phyloP scores from a whole-genome alignment of 352 stramenopile genomes.

The Phytophthora multivora region DNA sequence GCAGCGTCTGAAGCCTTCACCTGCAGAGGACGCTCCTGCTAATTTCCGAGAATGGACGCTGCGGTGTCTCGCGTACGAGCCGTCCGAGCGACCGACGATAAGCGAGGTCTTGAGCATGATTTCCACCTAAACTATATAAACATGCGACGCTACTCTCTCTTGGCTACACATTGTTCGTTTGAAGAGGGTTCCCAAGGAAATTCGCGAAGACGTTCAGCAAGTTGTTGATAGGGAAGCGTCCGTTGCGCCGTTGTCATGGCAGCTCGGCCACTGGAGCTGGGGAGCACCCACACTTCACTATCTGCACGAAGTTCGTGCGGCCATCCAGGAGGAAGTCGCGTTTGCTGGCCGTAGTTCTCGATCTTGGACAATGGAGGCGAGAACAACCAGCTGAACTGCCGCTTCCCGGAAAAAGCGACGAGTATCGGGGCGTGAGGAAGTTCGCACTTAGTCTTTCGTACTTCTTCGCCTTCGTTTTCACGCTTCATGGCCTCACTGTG shows the following conservation, averaged over 20 bases:
- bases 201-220: constrained; percentile 62
- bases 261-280: constrained; percentile 81
- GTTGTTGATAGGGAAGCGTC: constrained; percentile 67
- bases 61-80: constrained; percentile 56
- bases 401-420: constrained; percentile 87
- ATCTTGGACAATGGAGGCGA: constrained; percentile 71
- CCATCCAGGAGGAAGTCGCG: constrained; percentile 66
- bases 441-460: constrained; percentile 24
- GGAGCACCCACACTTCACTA: constrained; percentile 84
- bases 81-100: constrained; percentile 47
- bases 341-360: constrained; percentile 64
- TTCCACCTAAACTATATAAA: constrained; percentile 34
- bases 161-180: constrained; percentile 34
- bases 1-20: constrained; percentile 44
- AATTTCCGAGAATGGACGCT: constrained; percentile 47
- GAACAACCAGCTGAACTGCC: constrained; percentile 87
- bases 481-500: constrained; percentile 27
- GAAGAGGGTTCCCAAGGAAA: constrained; percentile 53
- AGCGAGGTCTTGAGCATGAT: constrained; percentile 45
- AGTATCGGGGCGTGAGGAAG: constrained; percentile 64
- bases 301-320: constrained; percentile 57
- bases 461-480: background rate
- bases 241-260: constrained; percentile 82
- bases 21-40: constrained; percentile 46
- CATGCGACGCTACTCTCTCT: constrained; percentile 15